Evolutionary conservation across 768 basidiomycete species (phyloP), one percentile per base, ranked within the genome.

Genomic region (Termitomyces sp.): DNA sequence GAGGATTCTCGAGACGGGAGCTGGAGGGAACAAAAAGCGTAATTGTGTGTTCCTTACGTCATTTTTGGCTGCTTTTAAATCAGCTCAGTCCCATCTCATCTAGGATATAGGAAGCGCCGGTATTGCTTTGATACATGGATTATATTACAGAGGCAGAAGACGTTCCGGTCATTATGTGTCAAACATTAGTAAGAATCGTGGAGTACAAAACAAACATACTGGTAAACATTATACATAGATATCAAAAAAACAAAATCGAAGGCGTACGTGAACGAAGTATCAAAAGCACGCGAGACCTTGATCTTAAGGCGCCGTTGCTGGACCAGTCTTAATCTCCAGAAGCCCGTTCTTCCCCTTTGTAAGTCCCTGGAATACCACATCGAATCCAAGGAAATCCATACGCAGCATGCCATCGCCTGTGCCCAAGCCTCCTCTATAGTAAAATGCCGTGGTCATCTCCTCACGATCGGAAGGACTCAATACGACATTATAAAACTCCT

Each of bases 1-100:
- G 69, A 83, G 63, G 94, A 96, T 68, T 78, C 91, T 1, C 72
- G 77, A 49, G 88, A 92, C 63, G 73, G 75, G 12, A 83, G 85
- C 20, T 92, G 91, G 91, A 77, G 77, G 53, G 74, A 75, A 40
- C 69, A 71, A 44, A 74, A 69, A 63, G 49, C 58, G 35, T 74
- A 57, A 65, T 30, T 44, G 22, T 20, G 9, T 4, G 26, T 4
- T 36, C 8, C 32, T 1, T 38, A 1, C 8, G 18, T 53, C 1
- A 42, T 13, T 51, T 36, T 18, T n/a, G 18, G 26, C 36, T 28
- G 36, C 36, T 38, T 26, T n/a, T 1, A n/a, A 26, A 18, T 26
- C 14, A 38, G 24, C 35, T 16, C 35, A 26, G 14, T 26, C 24
- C 40, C 6, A 18, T 13, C 24, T 52, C 6, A 18, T 13, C 36